Conservation (phyloP, 345 rosid species). For the Gossypium mustelinum region DNA sequence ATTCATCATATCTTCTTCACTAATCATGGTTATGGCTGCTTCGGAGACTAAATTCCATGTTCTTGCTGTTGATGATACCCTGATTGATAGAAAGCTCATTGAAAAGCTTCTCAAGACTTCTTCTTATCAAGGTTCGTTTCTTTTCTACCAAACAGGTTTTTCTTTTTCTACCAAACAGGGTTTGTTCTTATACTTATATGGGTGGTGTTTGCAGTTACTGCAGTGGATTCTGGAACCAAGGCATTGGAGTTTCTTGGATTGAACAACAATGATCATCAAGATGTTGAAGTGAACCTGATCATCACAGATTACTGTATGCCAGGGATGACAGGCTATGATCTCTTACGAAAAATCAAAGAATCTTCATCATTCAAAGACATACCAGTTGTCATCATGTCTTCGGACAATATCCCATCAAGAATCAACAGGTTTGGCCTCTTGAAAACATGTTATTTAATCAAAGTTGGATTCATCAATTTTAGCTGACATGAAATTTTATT, state of each 20-base stretch:
- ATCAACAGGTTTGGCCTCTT: conserved; percentile 47
- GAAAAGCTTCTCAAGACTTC: conserved; percentile 86
- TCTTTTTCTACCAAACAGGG: neutral
- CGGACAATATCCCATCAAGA: conserved; percentile 83
- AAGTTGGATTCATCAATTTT: neutral
- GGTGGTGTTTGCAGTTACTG: conserved; percentile 50
- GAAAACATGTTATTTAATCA: no score
- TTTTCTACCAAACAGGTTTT: neutral
- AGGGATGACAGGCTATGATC: conserved; percentile 96
- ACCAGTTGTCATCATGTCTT: conserved; percentile 93
- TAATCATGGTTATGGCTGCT: conserved; percentile 31
- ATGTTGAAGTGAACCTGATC: conserved; percentile 60
- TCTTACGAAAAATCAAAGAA: conserved; percentile 74
- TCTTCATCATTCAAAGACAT: conserved; percentile 64
- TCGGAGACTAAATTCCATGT: conserved; percentile 69
- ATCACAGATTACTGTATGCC: conserved; percentile 99
- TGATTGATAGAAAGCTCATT: conserved; percentile 71
- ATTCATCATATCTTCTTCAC: neutral
- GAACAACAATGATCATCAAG: conserved; percentile 25
- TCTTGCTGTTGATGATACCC: conserved; percentile 89
- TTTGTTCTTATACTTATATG: neutral
- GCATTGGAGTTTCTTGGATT: conserved; percentile 84
- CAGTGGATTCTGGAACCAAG: conserved; percentile 86
- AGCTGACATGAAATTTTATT: neutral
- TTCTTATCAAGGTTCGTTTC: conserved; percentile 61